These are phyloP conservation scores for Boeremia lycopersici DNA, from an alignment of 2,329 filamentous ascomycete genomes.

Conservation along the genomic window DNA sequence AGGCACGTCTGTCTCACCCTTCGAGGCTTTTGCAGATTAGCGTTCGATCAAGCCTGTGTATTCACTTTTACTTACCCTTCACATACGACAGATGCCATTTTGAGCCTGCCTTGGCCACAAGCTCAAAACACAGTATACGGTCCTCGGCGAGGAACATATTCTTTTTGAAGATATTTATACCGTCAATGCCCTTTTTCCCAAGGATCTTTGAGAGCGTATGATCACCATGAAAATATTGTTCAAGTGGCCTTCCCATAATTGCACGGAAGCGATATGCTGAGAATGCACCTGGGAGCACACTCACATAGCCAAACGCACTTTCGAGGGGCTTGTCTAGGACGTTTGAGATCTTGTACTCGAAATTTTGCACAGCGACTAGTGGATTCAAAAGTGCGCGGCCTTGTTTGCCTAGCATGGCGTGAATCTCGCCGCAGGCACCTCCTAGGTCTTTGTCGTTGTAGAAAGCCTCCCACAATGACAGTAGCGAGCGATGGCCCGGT, in stretches of 20 bases:
- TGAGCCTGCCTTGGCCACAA: constrained; percentile 7
- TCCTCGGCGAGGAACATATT: constrained; percentile 93
- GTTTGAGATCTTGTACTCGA: background rate
- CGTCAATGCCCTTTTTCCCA: constrained; percentile 97
- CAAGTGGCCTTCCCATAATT: background rate
- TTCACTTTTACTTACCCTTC: background rate
- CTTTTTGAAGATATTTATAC: constrained; percentile 99
- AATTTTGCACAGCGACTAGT: background rate
- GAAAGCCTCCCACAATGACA: background rate
- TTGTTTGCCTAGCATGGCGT: background rate
- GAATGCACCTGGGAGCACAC: background rate
- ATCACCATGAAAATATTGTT: background rate
- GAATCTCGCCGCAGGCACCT: background rate
- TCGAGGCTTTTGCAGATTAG: constrained; percentile 76
- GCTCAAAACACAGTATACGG: constrained; percentile 72
- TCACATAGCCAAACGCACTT: background rate
- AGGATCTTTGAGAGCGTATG: constrained; percentile 75
- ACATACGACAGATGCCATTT: constrained; percentile 9
- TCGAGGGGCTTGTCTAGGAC: background rate
- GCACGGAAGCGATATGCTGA: background rate
- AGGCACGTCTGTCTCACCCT: constrained; percentile 95
- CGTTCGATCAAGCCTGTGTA: background rate
- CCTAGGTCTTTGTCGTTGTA: background rate
- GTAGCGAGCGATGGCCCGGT: background rate
- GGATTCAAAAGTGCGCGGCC: background rate